Base-by-base conservation (phyloP, 2,329 filamentous ascomycete species). In the Tolypocladium guangdongense region DNA sequence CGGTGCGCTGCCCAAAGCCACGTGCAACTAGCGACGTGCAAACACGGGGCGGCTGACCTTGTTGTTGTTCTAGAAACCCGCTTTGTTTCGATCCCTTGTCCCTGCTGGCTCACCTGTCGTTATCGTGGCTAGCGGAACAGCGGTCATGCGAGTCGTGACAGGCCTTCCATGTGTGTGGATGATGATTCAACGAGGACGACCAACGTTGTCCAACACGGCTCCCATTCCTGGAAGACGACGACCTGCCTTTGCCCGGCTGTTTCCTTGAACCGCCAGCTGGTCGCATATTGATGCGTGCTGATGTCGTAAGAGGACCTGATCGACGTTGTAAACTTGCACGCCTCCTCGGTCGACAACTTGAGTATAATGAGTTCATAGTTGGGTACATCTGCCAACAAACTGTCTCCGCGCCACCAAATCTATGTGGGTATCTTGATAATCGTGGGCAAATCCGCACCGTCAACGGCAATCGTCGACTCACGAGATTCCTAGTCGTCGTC, bases 401-500 rank as follows among this genome's bases (percentile, higher is more conserved):
- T n/a, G 18, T n/a, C 16, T 32, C 27, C 6, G 18, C 16, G 20
- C 27, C 24, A 18, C 27, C 22, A 27, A 20, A 32, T 32, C 43
- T 46, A 32, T 20, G 27, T 32, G 27, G 43, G 43, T 46, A 32
- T 46, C 27, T 32, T 46, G 24, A 46, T 20, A 8, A 46, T 32
- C 27, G 27, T 32, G 1, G 14, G 24, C 43, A n/a, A 27, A 18
- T 43, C 20, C 24, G 24, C 30, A 30, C 4, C 41, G 24, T n/a
- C n/a, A n/a, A n/a, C n/a, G n/a, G n/a, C n/a, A n/a, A n/a, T n/a
- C n/a, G n/a, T n/a, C n/a, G n/a, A 7, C 7, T 3, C 8, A 2
- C 18, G 2, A 18, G 47, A 16, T 14, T 27, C 20, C 35, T 57
- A 58, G 16, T 64, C 57, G 8, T 60, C 60, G 1, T 69, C 63